Evolutionary conservation across 2,329 filamentous ascomycete species (phyloP).

Genomic region (Fusarium redolens): DNA sequence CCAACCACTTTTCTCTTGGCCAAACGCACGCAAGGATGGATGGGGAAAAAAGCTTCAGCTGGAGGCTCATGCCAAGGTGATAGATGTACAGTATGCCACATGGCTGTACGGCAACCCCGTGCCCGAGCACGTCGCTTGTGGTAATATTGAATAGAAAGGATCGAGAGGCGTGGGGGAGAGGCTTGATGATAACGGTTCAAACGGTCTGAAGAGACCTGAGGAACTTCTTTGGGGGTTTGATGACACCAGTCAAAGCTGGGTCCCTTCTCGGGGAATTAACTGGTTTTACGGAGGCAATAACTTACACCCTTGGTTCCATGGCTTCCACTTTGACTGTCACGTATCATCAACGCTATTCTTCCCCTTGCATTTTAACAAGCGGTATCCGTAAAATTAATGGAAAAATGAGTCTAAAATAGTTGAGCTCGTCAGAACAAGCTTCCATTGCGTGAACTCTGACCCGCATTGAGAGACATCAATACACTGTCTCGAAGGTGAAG

Average conservation of each 20-base stretch:
- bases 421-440: slow-evolving; percentile 1
- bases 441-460: neutral
- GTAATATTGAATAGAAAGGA: neutral
- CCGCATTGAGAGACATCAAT: neutral
- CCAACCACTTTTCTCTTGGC: slow-evolving; percentile 5
- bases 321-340: slow-evolving; percentile 1
- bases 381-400: no score
- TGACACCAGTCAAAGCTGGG: neutral
- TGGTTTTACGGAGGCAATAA: neutral
- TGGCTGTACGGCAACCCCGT: slow-evolving; percentile 16
- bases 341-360: neutral
- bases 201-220: neutral
- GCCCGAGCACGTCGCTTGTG: slow-evolving; percentile 1
- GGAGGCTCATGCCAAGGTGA: neutral
- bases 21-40: neutral
- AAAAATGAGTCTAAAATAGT: neutral
- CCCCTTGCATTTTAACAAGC: neutral
- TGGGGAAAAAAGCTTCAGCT: slow-evolving; percentile 4
- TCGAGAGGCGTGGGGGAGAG: neutral
- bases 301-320: neutral
- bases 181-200: neutral
- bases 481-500: neutral
- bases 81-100: slow-evolving; percentile 6
- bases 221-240: neutral
- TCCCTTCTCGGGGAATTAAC: neutral